Base-by-base conservation (phyloP, 345 rosid species). In the Camelina sativa region DNA sequence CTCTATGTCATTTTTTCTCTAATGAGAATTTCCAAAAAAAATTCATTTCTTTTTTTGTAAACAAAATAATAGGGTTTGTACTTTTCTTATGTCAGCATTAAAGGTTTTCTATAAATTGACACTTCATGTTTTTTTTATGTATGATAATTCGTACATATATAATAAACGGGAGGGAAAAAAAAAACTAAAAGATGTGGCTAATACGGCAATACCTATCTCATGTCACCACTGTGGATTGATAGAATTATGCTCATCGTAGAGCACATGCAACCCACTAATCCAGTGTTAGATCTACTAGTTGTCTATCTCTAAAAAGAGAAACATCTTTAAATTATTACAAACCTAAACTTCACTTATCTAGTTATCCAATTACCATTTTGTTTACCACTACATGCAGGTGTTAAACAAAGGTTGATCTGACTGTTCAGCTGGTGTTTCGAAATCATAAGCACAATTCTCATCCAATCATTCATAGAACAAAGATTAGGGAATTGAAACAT, bases 241-340 rank as follows among this genome's bases (percentile, higher is more conserved):
- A 20, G 2, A 65, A 11, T 4, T 47, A 47, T 47, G 44, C 19
- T 63, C 9, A 63, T 53, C 61, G 63, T 32, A 43, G 23, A 15
- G 58, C 78, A 74, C 73, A 75, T 75, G 78, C 61, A 59, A 58
- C 40, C 61, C 79, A 75, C 67, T 58, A 51, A 57, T 59, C 32
- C 43, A 34, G 10, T 19, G 28, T 63, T 65, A 55, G 71, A 73
- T 54, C 55, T 62, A 53, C 6, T 53, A 34, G 40, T 46, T 65
- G 32, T 65, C 65, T 73, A 43, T 9, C 71, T 73, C 32, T 52
- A 43, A 25, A 61, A 62, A 40, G 44, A 72, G 12, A 52, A 72
- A 62, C 62, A 62, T 52, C 46, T 54, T 44, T 34, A 65, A 44
- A 65, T 65, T 7, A 65, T 65, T 46, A 44, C 17, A 46, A 56